Percentiles rank a stretch among this genome's conserved stretches.
Evolutionary conservation across 345 rosid genomes (phyloP).

Genomic region (Populus euphratica): DNA sequence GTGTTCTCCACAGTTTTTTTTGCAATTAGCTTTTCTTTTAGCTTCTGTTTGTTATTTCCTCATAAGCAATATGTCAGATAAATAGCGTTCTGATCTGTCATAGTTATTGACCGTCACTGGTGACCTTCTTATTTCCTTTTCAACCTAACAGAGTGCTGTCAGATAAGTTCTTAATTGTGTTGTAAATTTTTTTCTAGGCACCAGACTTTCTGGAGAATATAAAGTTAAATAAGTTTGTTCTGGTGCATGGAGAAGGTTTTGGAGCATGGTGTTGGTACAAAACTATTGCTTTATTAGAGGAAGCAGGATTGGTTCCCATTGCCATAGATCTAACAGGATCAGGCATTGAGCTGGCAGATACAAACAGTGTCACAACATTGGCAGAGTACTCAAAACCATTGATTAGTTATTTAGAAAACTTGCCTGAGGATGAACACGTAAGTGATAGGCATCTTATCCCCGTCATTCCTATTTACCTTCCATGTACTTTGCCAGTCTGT

Average conservation of each 20-base stretch:
- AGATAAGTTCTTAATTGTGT: not conserved
- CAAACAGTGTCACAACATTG: conserved; percentile 59
- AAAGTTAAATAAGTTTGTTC: conserved; percentile 51
- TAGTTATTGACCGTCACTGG: not conserved
- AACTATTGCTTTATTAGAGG: conserved; percentile 74
- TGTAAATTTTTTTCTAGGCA: conserved; percentile 39
- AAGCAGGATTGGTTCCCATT: conserved; percentile 65
- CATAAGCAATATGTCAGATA: not conserved
- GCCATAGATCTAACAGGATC: conserved; percentile 83
- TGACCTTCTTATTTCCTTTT: not conserved
- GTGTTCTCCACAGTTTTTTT: not conserved
- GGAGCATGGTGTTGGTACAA: conserved; percentile 99
- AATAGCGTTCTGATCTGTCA: not conserved
- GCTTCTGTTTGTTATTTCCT: not conserved
- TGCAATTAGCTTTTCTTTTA: not conserved
- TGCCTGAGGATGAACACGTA: conserved; percentile 89
- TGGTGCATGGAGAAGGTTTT: conserved; percentile 94
- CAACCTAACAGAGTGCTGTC: not conserved
- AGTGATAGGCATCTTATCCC: not conserved
- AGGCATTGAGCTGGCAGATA: conserved; percentile 71
- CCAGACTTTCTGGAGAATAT: conserved; percentile 63
- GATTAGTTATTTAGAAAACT: conserved; percentile 52
- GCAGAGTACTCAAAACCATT: conserved; percentile 82
- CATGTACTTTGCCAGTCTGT: not conserved
- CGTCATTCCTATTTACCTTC: not conserved